Percentiles rank a stretch among this genome's conserved stretches.
phyloP scores from a whole-genome alignment of 257 asterid genomes.

The Ocimum tenuiflorum region DNA sequence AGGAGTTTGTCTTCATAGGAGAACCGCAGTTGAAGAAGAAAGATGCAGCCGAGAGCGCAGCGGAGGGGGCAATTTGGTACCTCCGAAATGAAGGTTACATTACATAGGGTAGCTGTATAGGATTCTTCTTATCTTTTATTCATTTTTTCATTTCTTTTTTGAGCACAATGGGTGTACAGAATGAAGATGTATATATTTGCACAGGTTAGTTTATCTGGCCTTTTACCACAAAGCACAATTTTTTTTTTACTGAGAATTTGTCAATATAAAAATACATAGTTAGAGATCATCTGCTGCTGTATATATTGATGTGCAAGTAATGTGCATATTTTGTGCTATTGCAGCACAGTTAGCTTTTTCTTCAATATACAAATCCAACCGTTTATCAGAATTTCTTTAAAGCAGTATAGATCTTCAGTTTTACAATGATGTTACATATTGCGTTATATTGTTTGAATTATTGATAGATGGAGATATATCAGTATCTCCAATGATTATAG shows the following conservation, averaged over 20 bases:
- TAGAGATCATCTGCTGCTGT: background rate
- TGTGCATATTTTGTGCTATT: too few relatives aligned
- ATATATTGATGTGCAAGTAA: background rate
- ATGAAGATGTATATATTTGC: background rate
- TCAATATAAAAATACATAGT: background rate
- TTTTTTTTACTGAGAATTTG: too few relatives aligned
- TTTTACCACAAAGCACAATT: background rate
- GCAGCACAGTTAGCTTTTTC: too few relatives aligned
- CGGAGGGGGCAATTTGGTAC: slow-evolving; percentile 61
- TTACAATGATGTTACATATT: too few relatives aligned
- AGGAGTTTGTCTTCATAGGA: slow-evolving; percentile 45
- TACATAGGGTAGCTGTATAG: slow-evolving; percentile 3
- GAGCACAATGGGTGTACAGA: too few relatives aligned
- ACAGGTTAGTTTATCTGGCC: background rate
- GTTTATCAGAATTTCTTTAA: too few relatives aligned
- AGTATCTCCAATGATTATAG: too few relatives aligned
- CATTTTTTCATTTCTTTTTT: too few relatives aligned
- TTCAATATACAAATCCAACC: background rate
- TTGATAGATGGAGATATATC: too few relatives aligned
- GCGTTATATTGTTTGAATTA: too few relatives aligned
- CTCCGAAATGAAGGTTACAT: slow-evolving; percentile 32
- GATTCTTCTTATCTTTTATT: too few relatives aligned
- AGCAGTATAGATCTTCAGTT: too few relatives aligned
- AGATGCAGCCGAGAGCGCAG: slow-evolving; percentile 66
- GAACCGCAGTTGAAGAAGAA: slow-evolving; percentile 43